Conservation (phyloP, 2,329 filamentous ascomycete species). For the Talaromyces sp. region DNA sequence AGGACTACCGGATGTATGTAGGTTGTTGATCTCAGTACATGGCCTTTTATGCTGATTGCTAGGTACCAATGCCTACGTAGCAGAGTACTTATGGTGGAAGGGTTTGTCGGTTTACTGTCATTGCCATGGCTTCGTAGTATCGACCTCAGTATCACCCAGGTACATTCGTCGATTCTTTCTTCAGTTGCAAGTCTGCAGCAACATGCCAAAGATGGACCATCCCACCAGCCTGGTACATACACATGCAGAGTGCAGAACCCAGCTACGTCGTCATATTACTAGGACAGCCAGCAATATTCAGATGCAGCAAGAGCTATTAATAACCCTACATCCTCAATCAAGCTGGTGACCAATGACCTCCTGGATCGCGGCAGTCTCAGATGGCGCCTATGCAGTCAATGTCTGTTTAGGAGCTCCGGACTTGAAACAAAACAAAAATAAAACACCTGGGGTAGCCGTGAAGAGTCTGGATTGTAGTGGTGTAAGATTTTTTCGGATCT, state of each 20-base stretch:
- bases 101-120: neutral
- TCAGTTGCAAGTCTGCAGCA: neutral
- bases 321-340: neutral
- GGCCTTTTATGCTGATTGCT: neutral
- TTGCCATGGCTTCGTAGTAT: neutral
- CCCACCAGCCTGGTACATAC: neutral
- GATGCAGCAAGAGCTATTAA: slow-evolving; percentile 1
- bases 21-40: neutral
- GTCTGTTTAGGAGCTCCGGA: neutral
- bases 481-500: neutral
- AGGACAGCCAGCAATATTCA: neutral
- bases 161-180: neutral
- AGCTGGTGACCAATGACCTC: neutral
- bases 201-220: neutral
- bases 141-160: no score
- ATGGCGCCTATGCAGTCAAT: neutral
- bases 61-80: neutral
- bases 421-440: slow-evolving; percentile 6
- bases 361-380: slow-evolving; percentile 2
- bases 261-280: neutral
- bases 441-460: neutral
- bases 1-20: neutral
- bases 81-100: neutral
- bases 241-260: neutral
- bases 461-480: neutral